phyloP scores from a whole-genome alignment of 2,329 filamentous ascomycete genomes.

The Boeremia exigua region DNA sequence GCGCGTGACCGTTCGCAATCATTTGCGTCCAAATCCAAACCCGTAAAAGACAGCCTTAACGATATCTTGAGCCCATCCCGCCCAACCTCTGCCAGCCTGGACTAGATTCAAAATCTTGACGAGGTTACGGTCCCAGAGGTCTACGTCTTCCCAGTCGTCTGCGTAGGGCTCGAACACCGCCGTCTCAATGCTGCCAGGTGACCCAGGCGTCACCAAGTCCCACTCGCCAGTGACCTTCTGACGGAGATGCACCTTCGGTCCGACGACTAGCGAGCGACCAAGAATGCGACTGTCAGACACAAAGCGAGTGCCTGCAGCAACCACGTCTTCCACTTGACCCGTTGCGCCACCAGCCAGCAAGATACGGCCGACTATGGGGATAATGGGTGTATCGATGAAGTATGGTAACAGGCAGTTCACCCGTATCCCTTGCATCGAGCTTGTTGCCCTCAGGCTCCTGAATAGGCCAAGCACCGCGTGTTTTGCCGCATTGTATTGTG shows the following conservation, averaged over 20 bases:
- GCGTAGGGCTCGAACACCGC: slow-evolving; percentile 68
- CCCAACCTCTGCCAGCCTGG: slow-evolving; percentile 60
- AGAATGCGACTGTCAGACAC: slow-evolving; percentile 64
- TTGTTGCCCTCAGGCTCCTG: slow-evolving; percentile 61
- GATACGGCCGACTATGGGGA: slow-evolving; percentile 55
- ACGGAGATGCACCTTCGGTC: slow-evolving; percentile 60
- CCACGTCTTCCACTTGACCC: slow-evolving; percentile 64
- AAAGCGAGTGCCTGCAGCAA: slow-evolving; percentile 68
- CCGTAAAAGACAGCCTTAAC: slow-evolving; percentile 36
- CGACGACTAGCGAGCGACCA: slow-evolving; percentile 64
- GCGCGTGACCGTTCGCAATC: slow-evolving; percentile 8
- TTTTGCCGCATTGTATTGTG: slow-evolving; percentile 67
- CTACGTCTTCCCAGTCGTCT: slow-evolving; percentile 63
- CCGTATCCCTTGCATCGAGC: slow-evolving; percentile 60
- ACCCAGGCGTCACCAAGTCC: slow-evolving; percentile 33
- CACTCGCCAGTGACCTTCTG: slow-evolving; percentile 48
- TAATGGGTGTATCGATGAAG: slow-evolving; percentile 68
- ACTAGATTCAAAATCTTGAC: slow-evolving; percentile 61
- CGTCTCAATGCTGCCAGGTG: slow-evolving; percentile 45
- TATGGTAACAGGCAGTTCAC: slow-evolving; percentile 73
- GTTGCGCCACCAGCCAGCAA: slow-evolving; percentile 64
- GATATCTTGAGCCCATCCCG: slow-evolving; percentile 55
- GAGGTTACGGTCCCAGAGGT: slow-evolving; percentile 62
- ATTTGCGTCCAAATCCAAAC: slow-evolving; percentile 28
- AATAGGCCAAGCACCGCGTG: slow-evolving; percentile 72